A percentile compares a stretch with the other conserved stretches of the same genome.
Evolutionary conservation across 169 alveolate species (phyloP).

Genomic region (Plasmodium knowlesi): DNA sequence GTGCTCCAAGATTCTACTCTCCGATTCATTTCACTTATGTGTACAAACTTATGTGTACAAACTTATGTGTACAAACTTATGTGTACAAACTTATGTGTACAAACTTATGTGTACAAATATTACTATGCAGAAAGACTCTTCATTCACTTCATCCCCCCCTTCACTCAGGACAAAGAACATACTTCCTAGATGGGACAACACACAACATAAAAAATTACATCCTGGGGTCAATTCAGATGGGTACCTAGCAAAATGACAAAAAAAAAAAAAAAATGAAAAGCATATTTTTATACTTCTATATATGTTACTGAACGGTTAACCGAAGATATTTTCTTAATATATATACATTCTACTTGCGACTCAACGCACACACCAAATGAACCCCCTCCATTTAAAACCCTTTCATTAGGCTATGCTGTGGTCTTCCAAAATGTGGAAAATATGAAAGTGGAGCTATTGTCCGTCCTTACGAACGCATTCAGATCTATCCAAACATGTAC

Average conservation of each 20-base stretch:
- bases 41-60: background rate
- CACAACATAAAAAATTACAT: constrained; percentile 36
- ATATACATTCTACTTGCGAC: background rate
- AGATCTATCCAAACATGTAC: constrained; percentile 71
- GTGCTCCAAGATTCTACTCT: background rate
- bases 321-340: background rate
- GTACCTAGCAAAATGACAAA: background rate
- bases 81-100: background rate
- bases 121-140: background rate
- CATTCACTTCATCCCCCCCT: background rate
- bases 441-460: constrained; percentile 35
- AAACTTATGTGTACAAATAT: background rate
- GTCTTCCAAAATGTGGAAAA: constrained; percentile 52
- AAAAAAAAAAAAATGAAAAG: background rate
- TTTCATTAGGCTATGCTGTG: constrained; percentile 60
- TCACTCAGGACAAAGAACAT: constrained; percentile 33
- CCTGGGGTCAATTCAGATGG: constrained; percentile 60
- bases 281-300: background rate
- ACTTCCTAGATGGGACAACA: constrained; percentile 5
- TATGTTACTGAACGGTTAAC: background rate
- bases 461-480: constrained; percentile 62
- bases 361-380: background rate
- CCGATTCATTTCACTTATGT: background rate
- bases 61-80: background rate
- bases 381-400: background rate